Base-by-base conservation (phyloP, 371 early-diverging fungal genomes). In the Circinella minor region DNA sequence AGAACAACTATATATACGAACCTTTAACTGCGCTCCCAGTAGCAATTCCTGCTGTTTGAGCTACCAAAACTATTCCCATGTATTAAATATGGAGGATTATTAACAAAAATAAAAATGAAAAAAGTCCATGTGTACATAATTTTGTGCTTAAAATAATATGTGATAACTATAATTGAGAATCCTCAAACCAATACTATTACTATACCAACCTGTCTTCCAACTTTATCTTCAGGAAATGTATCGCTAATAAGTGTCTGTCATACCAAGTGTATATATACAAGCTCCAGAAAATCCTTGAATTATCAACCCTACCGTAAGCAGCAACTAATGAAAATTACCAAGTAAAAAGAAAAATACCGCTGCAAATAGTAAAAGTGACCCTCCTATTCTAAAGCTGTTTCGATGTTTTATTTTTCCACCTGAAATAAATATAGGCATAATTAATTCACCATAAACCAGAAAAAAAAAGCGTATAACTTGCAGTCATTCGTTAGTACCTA, bases 401-500 rank as follows among this genome's bases (percentile, higher is more conserved):
- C 51, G 51, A 15, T 51, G 18, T 4, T 13, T 13, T 18, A 51
- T 51, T 18, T 15, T 13, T 4, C 18, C 51, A 4, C 51, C 51
- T 51, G n/a, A n/a, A n/a, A 51, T 13, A 51, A 8, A 18, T 51
- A 51, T n/a, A n/a, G n/a, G n/a, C n/a, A n/a, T n/a, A n/a, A n/a
- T n/a, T n/a, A n/a, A n/a, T n/a, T n/a, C n/a, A n/a, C n/a, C n/a
- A n/a, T 51, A 51, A 17, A 13, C 51, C 51, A 51, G 36, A 38
- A 39, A 39, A 39, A 39, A 39, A 39, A 39, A 39, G 4, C 39
- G 39, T 39, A 6, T 39, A 6, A 9, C 9, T 39, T 6, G 4
- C 39, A 39, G 39, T 39, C 4, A 39, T 39, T 39, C 39, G 9
- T 9, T 39, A 9, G 39, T 39, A 63, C 86, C 74, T 55, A 91